Evolutionary conservation across 345 rosid genomes (phyloP), one percentile per base, ranked within the genome.

Genomic region (Lagerstroemia speciosa): DNA sequence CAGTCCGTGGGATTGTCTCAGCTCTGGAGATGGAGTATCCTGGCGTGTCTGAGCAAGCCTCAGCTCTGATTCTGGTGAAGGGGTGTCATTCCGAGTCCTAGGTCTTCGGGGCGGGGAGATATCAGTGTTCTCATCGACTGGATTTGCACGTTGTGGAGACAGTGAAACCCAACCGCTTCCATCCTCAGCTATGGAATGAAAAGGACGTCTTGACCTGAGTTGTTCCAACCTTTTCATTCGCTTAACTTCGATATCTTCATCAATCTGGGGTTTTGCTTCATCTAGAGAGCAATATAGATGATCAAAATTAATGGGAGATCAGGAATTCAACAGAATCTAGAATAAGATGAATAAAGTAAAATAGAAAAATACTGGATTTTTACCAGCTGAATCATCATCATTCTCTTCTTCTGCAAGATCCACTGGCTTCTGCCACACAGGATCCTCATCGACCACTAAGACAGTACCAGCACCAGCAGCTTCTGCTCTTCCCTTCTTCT

Each of bases 141-240:
- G 26, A 66, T 72, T 53, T 1, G 71, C 67, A 27, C 0, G 69
- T n/a, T 73, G 65, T 65, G 79, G 55, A 76, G 97, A 72, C 33
- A 94, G 76, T 6, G 90, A 72, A 69, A 89, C 83, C 99, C 98
- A 91, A 11, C 99, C 97, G 48, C 97, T 94, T 22, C 99, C 98
- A 80, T 94, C 98, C 78, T 94, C 98, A 24, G 98, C 88, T 46
- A 91, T 83, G 62, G 85, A 79, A 76, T 87, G 79, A 46, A 77
- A 78, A 27, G 85, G 77, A 57, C 95, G 87, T 66, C 68, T 82
- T 46, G 83, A 68, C 78, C 81, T 91, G 70, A 89, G 75, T 69
- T 75, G 83, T 68, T 91, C 99, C 65, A 91, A 74, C 84, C 91
- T 89, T 81, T 71, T 85, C 91, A 86, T 84, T 66, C 99, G 74